Conservation (phyloP, 2,329 filamentous ascomycete species). For the Colletotrichum magnum region DNA sequence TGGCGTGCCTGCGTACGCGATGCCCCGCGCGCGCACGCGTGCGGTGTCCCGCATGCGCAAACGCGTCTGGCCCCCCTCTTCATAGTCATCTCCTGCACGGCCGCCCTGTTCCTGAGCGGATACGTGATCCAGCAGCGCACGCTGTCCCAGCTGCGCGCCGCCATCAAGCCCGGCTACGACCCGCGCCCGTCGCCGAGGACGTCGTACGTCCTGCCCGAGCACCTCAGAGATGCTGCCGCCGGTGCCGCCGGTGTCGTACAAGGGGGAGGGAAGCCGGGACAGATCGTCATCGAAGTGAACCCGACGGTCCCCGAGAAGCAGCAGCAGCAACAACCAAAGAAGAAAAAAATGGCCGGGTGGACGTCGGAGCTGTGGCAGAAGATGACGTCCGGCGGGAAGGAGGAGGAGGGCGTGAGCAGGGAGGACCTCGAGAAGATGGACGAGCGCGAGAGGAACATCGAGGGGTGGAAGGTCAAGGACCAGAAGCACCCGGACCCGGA, state of each 20-base stretch:
- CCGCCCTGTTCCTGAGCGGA: slow-evolving; percentile 87
- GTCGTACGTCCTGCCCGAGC: slow-evolving; percentile 61
- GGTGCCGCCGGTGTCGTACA: slow-evolving; percentile 45
- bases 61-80: slow-evolving; percentile 9
- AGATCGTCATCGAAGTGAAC: slow-evolving; percentile 53
- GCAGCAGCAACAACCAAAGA: slow-evolving; percentile 29
- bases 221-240: slow-evolving; percentile 60
- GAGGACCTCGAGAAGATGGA: slow-evolving; percentile 45
- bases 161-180: slow-evolving; percentile 70
- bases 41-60: slow-evolving; percentile 14
- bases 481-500: slow-evolving; percentile 52
- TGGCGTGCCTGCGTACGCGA: slow-evolving; percentile 24
- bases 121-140: slow-evolving; percentile 91
- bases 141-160: slow-evolving; percentile 80
- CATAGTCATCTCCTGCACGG: slow-evolving; percentile 81
- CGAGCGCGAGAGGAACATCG: slow-evolving; percentile 40
- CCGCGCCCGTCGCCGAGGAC: slow-evolving; percentile 60
- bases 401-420: slow-evolving; percentile 28
- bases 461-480: slow-evolving; percentile 43
- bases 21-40: neutral
- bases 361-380: slow-evolving; percentile 36
- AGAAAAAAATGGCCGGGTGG: slow-evolving; percentile 39
- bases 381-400: slow-evolving; percentile 18
- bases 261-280: slow-evolving; percentile 36
- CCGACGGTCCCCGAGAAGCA: slow-evolving; percentile 47